Base-by-base conservation (phyloP, 352 stramenopile species). In the Globisporangium megalacanthum region DNA sequence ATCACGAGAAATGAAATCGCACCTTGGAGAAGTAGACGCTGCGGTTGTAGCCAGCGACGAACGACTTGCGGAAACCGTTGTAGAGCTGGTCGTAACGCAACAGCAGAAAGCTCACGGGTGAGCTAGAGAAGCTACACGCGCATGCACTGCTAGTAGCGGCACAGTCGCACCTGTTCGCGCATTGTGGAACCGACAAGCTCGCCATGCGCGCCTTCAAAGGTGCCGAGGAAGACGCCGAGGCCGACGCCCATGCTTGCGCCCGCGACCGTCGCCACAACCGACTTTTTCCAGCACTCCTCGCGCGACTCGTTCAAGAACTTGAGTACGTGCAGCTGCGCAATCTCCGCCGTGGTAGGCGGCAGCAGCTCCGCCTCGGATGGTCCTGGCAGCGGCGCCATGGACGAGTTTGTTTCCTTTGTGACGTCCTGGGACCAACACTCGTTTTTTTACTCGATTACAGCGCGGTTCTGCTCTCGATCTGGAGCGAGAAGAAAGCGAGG, bases 21-120 rank as follows among this genome's bases (percentile, higher is more conserved):
- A 75, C 84, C 75, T 89, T 91, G 64, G 83, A 83, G 52, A 92
- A 95, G 79, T 95, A 94, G 49, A 92, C 59, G 64, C 86, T 95
- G 60, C 86, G 83, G 50, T 76, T 65, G 64, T 88, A 94, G 29
- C 82, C 74, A 20, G 86, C 75, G 48, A 78, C 69, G 53, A 92
- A 79, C 19, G 83, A 92, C 71, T 92, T 92, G 61, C 80, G 72
- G 61, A 95, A 92, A 53, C 86, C 86, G 33, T 94, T 86, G 51
- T 82, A 88, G 7, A 95, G 86, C 78, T 94, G 49, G 36, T 54
- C 41, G 46, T 6, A 22, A 4, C 36, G 25, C 19, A n/a, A 25
- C 15, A 4, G 13, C 10, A 39, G 10, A 13, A 39, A 8, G 10
- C 25, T 29, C 25, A 29, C 25, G 25, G 25, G 35, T 39, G 10